Conservation (phyloP, 1,284 basidiomycete genomes). For the Trichosporon sp. region DNA sequence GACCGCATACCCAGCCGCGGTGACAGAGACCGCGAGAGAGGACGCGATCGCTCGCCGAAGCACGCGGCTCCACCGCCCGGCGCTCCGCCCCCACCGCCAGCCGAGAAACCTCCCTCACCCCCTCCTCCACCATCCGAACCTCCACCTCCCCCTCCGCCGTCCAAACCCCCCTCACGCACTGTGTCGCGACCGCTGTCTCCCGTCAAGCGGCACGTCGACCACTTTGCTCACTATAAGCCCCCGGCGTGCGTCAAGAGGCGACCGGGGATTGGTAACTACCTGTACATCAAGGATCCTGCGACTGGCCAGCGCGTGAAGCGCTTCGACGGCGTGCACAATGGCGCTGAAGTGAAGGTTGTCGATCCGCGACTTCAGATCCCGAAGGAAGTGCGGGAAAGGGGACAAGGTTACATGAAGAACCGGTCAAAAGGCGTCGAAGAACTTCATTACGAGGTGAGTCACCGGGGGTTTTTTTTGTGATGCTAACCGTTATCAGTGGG, state of each 20-base stretch:
- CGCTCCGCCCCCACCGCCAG: slow-evolving; percentile 34
- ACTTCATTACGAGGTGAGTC: slow-evolving; percentile 50
- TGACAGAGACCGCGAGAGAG: slow-evolving; percentile 13
- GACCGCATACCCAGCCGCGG: neutral
- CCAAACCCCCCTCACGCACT: slow-evolving; percentile 23
- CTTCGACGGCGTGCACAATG: slow-evolving; percentile 45
- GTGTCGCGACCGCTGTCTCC: slow-evolving; percentile 29
- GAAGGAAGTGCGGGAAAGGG: slow-evolving; percentile 33
- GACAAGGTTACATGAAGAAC: slow-evolving; percentile 43
- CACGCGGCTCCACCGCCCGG: slow-evolving; percentile 26
- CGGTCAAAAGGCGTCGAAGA: slow-evolving; percentile 37
- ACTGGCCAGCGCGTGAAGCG: slow-evolving; percentile 42
- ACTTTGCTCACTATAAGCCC: slow-evolving; percentile 32
- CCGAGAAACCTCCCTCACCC: slow-evolving; percentile 32
- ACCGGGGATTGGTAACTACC: slow-evolving; percentile 41
- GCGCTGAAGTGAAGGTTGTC: slow-evolving; percentile 34
- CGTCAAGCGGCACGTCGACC: slow-evolving; percentile 34
- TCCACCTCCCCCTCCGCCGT: slow-evolving; percentile 38
- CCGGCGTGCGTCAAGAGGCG: slow-evolving; percentile 39
- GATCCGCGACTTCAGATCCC: slow-evolving; percentile 46
- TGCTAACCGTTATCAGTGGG: slow-evolving; percentile 63
- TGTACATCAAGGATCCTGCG: slow-evolving; percentile 33
- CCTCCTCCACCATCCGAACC: slow-evolving; percentile 32
- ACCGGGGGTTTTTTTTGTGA: neutral
- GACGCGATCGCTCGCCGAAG: slow-evolving; percentile 17